Evolutionary conservation across 2,329 filamentous ascomycete species (phyloP).

Genomic region (Paraphaeosphaeria minitans): DNA sequence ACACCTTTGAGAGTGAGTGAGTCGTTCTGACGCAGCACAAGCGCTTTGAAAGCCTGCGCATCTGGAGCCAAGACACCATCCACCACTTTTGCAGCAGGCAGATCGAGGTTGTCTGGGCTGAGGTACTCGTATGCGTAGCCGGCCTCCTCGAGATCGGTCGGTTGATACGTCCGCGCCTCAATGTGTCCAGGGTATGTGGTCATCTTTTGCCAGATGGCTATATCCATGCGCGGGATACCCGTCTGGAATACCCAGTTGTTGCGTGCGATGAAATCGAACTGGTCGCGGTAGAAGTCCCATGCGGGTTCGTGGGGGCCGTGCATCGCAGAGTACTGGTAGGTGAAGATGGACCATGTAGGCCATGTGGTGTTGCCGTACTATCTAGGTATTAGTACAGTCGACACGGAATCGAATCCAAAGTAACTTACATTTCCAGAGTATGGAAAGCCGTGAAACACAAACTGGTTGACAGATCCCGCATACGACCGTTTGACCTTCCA

Average conservation of each 20-base stretch:
- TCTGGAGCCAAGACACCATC: constrained; percentile 47
- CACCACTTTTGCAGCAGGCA: constrained; percentile 46
- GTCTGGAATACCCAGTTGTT: constrained; percentile 48
- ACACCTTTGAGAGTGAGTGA: constrained; percentile 45
- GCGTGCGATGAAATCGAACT: constrained; percentile 47
- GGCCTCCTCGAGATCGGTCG: constrained; percentile 22
- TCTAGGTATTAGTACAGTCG: too few relatives aligned
- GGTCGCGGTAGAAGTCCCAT: constrained; percentile 48
- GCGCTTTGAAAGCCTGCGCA: constrained; percentile 50
- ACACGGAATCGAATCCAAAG: too few relatives aligned
- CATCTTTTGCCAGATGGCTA: constrained; percentile 50
- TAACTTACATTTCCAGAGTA: constrained; percentile 36
- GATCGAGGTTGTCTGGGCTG: constrained; percentile 51
- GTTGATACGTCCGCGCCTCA: constrained; percentile 35
- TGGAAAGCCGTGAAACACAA: constrained; percentile 53
- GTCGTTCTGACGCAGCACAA: constrained; percentile 41
- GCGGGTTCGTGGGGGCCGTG: constrained; percentile 49
- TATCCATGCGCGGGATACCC: constrained; percentile 49
- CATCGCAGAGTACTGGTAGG: constrained; percentile 50
- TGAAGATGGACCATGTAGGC: constrained; percentile 55
- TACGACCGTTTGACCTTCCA: constrained; percentile 48
- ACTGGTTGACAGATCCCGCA: constrained; percentile 51
- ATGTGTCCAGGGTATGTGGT: constrained; percentile 44
- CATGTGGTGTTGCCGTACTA: constrained; percentile 55
- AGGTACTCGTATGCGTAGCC: constrained; percentile 55